A percentile compares a stretch with the other conserved stretches of the same genome.
These are phyloP conservation scores for Trichoderma arundinaceum DNA, from an alignment of 2,329 filamentous ascomycete species.

Conservation along the genomic window DNA sequence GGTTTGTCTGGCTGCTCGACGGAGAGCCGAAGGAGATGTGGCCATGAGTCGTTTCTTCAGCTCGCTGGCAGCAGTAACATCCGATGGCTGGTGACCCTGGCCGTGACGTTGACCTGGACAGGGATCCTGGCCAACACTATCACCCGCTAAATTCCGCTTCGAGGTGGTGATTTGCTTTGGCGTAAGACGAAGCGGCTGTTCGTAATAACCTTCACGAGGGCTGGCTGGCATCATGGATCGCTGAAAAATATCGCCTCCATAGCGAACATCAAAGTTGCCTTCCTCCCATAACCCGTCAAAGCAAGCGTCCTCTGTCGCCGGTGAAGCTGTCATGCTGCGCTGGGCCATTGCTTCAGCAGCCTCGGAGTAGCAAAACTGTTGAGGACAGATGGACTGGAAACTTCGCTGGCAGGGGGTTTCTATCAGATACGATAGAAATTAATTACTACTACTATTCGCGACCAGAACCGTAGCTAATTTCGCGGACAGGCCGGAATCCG, in stretches of 20 bases:
- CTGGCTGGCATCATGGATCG: conserved; percentile 8
- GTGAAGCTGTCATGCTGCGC: conserved; percentile 1
- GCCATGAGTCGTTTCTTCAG: conserved; percentile 31
- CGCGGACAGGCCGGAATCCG: conserved; percentile 33
- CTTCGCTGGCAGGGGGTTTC: conserved; percentile 30
- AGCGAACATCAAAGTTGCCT: conserved; percentile 7
- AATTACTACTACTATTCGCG: conserved; percentile 21
- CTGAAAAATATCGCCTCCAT: conserved; percentile 5
- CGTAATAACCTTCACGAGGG: conserved; percentile 38
- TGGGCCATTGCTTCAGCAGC: conserved; percentile 18
- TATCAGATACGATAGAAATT: conserved; percentile 29
- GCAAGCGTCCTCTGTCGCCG: conserved; percentile 1
- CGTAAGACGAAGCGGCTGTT: conserved; percentile 39
- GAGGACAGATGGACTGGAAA: conserved; percentile 17
- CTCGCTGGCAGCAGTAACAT: conserved; percentile 12
- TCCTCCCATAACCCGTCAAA: conserved; percentile 33
- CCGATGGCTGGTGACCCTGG: conserved; percentile 24
- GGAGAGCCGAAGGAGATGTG: conserved; percentile 29
- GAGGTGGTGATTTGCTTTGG: conserved; percentile 34
- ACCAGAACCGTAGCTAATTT: conserved; percentile 34
- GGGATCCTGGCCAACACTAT: conserved; percentile 34
- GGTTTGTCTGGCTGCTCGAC: conserved; percentile 29
- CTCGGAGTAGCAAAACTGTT: not conserved
- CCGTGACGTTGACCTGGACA: conserved; percentile 31
- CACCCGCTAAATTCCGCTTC: conserved; percentile 28